phyloP scores from a whole-genome alignment of 2,329 filamentous ascomycete species.

The Cladophialophora immunda region DNA sequence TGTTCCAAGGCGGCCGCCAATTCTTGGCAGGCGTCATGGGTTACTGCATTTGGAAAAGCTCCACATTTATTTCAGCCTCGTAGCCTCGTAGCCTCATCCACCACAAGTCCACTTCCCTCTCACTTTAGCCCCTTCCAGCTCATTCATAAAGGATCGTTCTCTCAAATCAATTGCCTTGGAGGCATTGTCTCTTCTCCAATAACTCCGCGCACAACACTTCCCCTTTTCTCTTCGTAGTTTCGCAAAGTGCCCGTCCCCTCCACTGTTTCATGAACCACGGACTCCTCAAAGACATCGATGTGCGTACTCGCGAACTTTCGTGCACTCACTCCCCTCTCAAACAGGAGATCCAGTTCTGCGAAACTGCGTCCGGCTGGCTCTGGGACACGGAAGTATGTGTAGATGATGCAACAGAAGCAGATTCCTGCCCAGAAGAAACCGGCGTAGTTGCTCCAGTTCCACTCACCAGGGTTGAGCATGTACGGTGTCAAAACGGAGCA shows the following conservation, averaged over 20 bases:
- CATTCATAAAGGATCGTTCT: background rate
- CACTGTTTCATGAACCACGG: constrained; percentile 31
- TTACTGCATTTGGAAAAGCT: background rate
- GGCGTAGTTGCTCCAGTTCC: constrained; percentile 87
- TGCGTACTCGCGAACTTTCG: constrained; percentile 72
- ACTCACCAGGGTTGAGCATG: constrained; percentile 84
- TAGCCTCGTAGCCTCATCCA: background rate
- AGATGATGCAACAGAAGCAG: constrained; percentile 81
- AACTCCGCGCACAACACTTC: constrained; percentile 9
- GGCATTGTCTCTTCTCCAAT: constrained; percentile 11
- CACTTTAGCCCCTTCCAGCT: background rate
- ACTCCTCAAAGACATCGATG: constrained; percentile 63
- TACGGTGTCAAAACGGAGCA: constrained; percentile 85
- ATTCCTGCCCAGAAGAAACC: constrained; percentile 89
- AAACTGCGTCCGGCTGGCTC: constrained; percentile 83
- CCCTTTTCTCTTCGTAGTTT: constrained; percentile 23
- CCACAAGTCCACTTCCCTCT: too few species aligned
- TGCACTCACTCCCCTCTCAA: constrained; percentile 75
- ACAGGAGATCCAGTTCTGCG: constrained; percentile 85
- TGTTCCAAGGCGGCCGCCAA: too few species aligned
- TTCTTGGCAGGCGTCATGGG: too few species aligned
- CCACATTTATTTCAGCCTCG: background rate
- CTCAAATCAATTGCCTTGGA: constrained; percentile 14
- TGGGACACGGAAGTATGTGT: constrained; percentile 81
- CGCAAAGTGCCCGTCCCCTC: constrained; percentile 26